Percentiles rank a stretch among this genome's conserved stretches.
These are phyloP conservation scores for Xylariomycetidae sp. DNA, from an alignment of 2,329 filamentous ascomycete genomes.

Conservation along the genomic window DNA sequence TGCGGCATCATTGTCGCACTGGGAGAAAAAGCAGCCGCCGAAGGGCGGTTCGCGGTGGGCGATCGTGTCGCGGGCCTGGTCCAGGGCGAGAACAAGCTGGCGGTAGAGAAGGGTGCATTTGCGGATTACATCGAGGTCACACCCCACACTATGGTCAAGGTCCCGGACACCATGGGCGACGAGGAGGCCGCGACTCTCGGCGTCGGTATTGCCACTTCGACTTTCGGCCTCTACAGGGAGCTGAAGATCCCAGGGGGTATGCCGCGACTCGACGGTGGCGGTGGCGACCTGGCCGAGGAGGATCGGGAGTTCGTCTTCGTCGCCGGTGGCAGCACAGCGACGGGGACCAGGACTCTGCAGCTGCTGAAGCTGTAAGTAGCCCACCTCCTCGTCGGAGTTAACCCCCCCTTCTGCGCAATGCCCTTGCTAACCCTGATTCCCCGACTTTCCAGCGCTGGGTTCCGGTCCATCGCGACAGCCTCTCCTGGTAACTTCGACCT, in stretches of 20 bases:
- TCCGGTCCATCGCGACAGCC: slow-evolving; percentile 38
- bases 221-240: slow-evolving; percentile 24
- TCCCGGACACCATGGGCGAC: slow-evolving; percentile 26
- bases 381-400: not conserved
- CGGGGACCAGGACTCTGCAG: slow-evolving; percentile 39
- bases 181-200: slow-evolving; percentile 27
- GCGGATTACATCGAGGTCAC: slow-evolving; percentile 26
- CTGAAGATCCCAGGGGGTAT: slow-evolving; percentile 21
- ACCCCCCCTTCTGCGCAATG: not conserved
- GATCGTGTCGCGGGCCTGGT: slow-evolving; percentile 9
- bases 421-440: not conserved
- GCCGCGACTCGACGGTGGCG: slow-evolving; percentile 6
- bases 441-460: slow-evolving; percentile 24
- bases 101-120: slow-evolving; percentile 23
- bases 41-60: slow-evolving; percentile 12
- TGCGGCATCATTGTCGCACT: slow-evolving; percentile 14
- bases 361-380: slow-evolving; percentile 24
- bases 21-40: slow-evolving; percentile 6
- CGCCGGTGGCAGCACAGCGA: slow-evolving; percentile 39
- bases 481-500: slow-evolving; percentile 38
- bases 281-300: slow-evolving; percentile 2
- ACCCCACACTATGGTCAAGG: slow-evolving; percentile 22
- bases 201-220: slow-evolving; percentile 20
- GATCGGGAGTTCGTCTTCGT: slow-evolving; percentile 33
- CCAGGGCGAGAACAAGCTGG: slow-evolving; percentile 6